Base-by-base conservation (phyloP, 2,329 filamentous ascomycete species). In the Neoscytalidium dimidiatum region DNA sequence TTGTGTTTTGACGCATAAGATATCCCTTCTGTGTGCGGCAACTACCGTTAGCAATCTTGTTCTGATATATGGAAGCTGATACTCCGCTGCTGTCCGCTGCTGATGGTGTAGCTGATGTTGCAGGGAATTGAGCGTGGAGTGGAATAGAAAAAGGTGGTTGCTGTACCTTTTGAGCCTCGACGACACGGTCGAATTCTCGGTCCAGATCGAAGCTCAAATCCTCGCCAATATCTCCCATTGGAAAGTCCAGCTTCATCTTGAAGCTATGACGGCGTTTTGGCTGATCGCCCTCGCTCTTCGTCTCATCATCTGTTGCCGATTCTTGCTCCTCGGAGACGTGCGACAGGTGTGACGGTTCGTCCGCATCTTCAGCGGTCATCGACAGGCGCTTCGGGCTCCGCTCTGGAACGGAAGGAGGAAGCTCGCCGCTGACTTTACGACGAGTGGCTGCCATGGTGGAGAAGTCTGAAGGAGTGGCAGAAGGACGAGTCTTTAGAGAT, bases 1-100 rank as follows among this genome's bases (percentile, higher is more conserved):
- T 98, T 3, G 94, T 98, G 79, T 98, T 99, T 73, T 99, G 94
- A 73, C 95, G 89, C 94, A 98, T 99, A 51, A 98, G 85, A 75
- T 99, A 99, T 64, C 95, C 95, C 82, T 96, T 94, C 94, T 97
- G 91, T 88, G 84, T 58, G 51, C 41, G n/a, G 31, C n/a, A 21
- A 57, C 44, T 49, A 51, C 38, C 28, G 56, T 60, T 62, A 68
- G 46, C 44, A 26, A 44, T 62, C 23, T 38, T 38, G 21, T 49
- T 43, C 58, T 62, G 43, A 28, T 49, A 6, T 21, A 13, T n/a
- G 26, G 51, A 13, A 6, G 9, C 17, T 26, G 33, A 14, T 8
- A 3, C n/a, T 51, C 44, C 58, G 44, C 38, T 21, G 44, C 3
- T 33, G 11, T 49, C 4, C 26, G 44, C 29, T 46, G 56, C 38